Evolutionary conservation across 495 filamentous ascomycete species (phyloP), one percentile per base, ranked within the genome.

Genomic region (Evernia prunastri): DNA sequence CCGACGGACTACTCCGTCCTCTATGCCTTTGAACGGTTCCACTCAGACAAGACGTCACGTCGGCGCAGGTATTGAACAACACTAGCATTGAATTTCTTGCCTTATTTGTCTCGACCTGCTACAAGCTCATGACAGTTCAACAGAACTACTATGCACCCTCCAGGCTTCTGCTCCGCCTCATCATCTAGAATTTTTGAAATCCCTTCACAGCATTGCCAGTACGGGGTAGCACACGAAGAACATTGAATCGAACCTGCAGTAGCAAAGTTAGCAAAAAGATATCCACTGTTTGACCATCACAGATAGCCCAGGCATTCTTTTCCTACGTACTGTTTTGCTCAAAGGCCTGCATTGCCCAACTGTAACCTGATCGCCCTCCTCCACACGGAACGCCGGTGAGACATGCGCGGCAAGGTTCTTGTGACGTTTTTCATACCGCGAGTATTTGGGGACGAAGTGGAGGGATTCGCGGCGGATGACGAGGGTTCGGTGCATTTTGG

Each of bases 381-480:
- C 89, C 73, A 97, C 91, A 94, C 94, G 94, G 90, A 99, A 99
- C 78, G 93, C 93, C 72, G 94, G 94, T 63, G 91, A 96, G 67
- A 97, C 94, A 85, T 99, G 94, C 67, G 93, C 95, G 70, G 94
- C 89, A 53, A 99, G 83, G 86, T 99, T 99, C 89, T 96, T 97
- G 87, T 99, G 94, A 74, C 94, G 84, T 86, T 96, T 97, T 90
- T 99, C 95, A 81, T 99, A 99, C 86, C 94, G 87, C 76, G 89
- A 82, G 86, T 97, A 97, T 82, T 97, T 97, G 76, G 92, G 92
- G 77, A 97, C 86, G 86, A 89, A 97, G 86, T 97, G 94, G 69
- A 98, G 92, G 84, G 97, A 99, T 85, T 99, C 95, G 79, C 94
- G 91, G 79, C 94, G 95, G 86, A 99, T 96, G 84, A 97, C 86